Conservation (phyloP, 176 grass and related monocot genomes). For the Musa beccarii region DNA sequence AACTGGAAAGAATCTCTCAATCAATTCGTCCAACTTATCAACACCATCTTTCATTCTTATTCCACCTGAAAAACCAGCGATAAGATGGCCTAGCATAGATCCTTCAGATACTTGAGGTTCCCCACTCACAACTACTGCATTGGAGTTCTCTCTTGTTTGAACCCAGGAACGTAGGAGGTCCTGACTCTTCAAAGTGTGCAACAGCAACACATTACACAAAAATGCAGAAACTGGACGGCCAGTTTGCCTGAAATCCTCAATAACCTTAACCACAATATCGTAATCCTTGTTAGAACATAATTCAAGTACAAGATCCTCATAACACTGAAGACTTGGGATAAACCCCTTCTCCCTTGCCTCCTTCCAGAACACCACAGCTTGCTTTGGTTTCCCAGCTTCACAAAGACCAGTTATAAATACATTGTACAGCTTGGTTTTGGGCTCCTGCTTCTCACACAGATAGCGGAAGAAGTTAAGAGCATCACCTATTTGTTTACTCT, state of each 20-base stretch:
- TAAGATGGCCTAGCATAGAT: constrained; percentile 57
- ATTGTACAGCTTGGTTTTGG: constrained; percentile 66
- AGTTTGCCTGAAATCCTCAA: constrained; percentile 71
- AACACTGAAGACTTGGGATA: constrained; percentile 64
- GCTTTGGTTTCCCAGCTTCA: constrained; percentile 54
- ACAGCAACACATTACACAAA: constrained; percentile 81
- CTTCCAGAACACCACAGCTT: constrained; percentile 73
- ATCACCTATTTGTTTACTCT: constrained; percentile 63
- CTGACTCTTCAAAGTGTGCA: constrained; percentile 57
- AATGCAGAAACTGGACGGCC: constrained; percentile 82
- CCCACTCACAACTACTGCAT: constrained; percentile 20
- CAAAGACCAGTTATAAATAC: constrained; percentile 76
- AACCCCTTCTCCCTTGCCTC: constrained; percentile 68
- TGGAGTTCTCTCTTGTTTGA: constrained; percentile 34
- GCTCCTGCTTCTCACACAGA: constrained; percentile 45
- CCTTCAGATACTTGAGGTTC: constrained; percentile 37
- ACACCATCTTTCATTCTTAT: constrained; percentile 47
- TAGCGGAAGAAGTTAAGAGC: constrained; percentile 56
- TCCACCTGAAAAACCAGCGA: constrained; percentile 58
- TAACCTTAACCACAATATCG: constrained; percentile 50
- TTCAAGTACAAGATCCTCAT: constrained; percentile 74
- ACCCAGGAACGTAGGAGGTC: constrained; percentile 52
- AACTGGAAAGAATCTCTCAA: constrained; percentile 71
- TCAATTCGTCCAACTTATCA: constrained; percentile 52
- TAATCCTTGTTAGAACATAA: constrained; percentile 55